These are phyloP conservation scores for Smittium culicis DNA, from an alignment of 371 early-diverging fungal species.

Conservation along the genomic window DNA sequence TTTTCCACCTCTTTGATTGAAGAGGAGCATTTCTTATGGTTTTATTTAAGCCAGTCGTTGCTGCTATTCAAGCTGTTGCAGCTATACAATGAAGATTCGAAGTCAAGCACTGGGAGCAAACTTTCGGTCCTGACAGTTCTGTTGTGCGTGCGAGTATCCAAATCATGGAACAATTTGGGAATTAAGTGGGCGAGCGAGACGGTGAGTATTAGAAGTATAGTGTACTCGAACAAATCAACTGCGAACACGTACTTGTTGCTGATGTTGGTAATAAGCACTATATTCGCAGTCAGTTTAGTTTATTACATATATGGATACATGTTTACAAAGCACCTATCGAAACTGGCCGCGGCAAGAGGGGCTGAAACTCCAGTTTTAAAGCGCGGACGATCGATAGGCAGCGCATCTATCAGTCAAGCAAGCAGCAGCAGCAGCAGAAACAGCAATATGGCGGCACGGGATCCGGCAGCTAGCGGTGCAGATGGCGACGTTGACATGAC, in stretches of 20 bases:
- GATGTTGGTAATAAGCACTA: neutral
- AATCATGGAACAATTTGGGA: constrained; percentile 31
- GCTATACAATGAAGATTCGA: neutral
- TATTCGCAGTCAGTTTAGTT: neutral
- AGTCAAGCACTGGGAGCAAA: constrained; percentile 24
- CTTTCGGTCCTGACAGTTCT: constrained; percentile 10
- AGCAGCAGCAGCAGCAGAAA: no score
- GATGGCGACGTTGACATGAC: no score
- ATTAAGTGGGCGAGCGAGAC: constrained; percentile 38
- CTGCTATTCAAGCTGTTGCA: constrained; percentile 25
- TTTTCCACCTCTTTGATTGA: constrained; percentile 63
- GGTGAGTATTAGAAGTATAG: constrained; percentile 16
- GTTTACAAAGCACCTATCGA: no score
- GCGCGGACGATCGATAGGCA: no score
- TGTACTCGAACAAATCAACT: neutral
- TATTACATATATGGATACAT: neutral
- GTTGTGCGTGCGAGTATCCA: constrained; percentile 17
- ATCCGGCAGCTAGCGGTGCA: no score
- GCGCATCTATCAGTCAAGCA: no score
- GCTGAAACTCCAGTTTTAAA: no score
- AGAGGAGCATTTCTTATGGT: constrained; percentile 66
- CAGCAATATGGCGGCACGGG: no score
- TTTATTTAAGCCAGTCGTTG: constrained; percentile 45
- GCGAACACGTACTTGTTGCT: neutral
- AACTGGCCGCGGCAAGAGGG: no score